A percentile compares a stretch with the other conserved stretches of the same genome.
Conservation (phyloP, 225 moss, liverwort and hornwort species). For the Physcomitrium patens region DNA sequence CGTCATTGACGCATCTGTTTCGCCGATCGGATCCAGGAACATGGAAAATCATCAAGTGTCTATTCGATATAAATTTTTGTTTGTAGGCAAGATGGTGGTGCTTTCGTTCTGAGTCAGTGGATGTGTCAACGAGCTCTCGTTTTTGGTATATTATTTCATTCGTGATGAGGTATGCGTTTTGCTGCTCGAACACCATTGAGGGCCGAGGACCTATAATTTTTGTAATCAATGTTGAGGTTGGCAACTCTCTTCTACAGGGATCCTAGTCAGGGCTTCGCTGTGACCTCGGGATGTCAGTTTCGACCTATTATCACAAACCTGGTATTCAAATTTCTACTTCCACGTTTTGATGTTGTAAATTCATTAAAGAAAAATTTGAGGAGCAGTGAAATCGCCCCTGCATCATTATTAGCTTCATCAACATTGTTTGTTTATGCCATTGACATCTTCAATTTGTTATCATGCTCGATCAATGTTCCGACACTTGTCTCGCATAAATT, state of each 20-base stretch:
- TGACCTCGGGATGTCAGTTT: neutral
- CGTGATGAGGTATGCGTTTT: neutral
- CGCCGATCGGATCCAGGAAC: neutral
- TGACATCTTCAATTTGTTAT: neutral
- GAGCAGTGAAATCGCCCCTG: neutral
- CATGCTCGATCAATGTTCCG: neutral
- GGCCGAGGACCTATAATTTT: neutral
- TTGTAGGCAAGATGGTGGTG: neutral
- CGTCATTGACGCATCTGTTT: neutral
- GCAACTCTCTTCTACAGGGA: neutral
- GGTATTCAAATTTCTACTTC: neutral
- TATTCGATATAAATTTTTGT: neutral
- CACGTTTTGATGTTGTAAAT: neutral
- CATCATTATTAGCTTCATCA: neutral
- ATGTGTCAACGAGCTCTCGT: neutral
- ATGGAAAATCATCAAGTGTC: neutral
- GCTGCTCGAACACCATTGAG: neutral
- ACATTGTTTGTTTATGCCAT: neutral
- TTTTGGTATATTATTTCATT: neutral
- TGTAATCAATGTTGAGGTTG: neutral
- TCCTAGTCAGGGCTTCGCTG: neutral
- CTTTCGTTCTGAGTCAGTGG: neutral
- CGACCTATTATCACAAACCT: neutral
- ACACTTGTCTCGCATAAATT: neutral
- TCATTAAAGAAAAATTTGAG: neutral